Evolutionary conservation across 495 filamentous ascomycete species (phyloP), one percentile per base, ranked within the genome.

Genomic region (Neurospora sp.): DNA sequence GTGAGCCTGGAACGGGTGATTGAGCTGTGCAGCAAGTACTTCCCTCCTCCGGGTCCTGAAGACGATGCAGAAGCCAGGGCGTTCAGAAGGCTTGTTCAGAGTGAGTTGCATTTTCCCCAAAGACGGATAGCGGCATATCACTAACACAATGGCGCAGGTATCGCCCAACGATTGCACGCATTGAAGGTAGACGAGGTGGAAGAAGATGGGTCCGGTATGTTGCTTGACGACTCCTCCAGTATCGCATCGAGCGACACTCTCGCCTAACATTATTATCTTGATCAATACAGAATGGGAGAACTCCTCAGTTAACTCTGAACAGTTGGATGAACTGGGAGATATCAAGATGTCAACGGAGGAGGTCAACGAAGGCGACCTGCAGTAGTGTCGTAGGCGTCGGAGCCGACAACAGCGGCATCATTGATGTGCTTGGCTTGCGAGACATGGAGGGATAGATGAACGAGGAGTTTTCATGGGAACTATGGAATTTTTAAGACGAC

Each of bases 201-300:
- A 73, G 87, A 88, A 54, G 86, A 89, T 42, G 85, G 81, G 76
- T 88, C 86, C 62, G 87, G 87, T 86, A 86, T 79, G 86, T 84
- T 75, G 40, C 76, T 77, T 70, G 83, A 81, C 77, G 82, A 84
- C 74, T 84, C 80, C 71, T 78, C 79, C 43, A 83, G 80, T 75
- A 76, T 79, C 72, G 79, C 78, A 59, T 82, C 79, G 42, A 81
- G 78, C 82, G 78, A 80, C 76, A 82, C 84, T 79, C 79, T 81
- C 76, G 74, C 77, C 79, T 82, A 77, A 80, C 79, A 48, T 72
- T 48, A 43, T 31, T 15, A 48, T 66, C 70, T 69, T 40, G 28
- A 19, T 66, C 28, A 34, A 66, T 76, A 69, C 75, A 84, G 84
- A 85, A 43, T 85, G 84, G 83, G 84, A 84, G 54, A 80, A 81